A percentile compares a stretch with the other conserved stretches of the same genome.
phyloP scores from a whole-genome alignment of 371 early-diverging fungal genomes.

The Funneliformis caledonium region DNA sequence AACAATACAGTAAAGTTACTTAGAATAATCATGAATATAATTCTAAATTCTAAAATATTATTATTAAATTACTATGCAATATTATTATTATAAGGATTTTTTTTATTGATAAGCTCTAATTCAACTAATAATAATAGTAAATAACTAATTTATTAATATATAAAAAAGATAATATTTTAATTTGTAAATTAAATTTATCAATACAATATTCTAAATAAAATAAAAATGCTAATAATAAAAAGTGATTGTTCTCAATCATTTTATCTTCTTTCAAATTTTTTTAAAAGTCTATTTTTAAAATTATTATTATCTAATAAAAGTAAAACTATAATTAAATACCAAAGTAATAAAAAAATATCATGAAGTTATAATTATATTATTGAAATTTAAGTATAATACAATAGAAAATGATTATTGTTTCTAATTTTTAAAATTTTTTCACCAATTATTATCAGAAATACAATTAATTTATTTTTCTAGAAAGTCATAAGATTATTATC shows the following conservation, averaged over 20 bases:
- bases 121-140: slow-evolving; percentile 1
- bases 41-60: too few relatives aligned
- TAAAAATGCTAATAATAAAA: slow-evolving; percentile 3
- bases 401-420: background rate
- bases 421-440: background rate
- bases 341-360: slow-evolving; percentile 19
- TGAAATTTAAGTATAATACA: slow-evolving; percentile 29
- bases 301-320: background rate
- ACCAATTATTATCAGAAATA: slow-evolving; percentile 14
- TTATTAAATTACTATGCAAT: too few relatives aligned
- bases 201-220: background rate
- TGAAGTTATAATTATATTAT: slow-evolving; percentile 14
- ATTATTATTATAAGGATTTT: too few relatives aligned
- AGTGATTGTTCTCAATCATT: background rate
- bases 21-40: too few relatives aligned
- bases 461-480: background rate
- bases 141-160: slow-evolving; percentile 3
- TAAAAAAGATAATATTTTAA: slow-evolving; percentile 4
- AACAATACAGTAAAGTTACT: too few relatives aligned
- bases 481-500: background rate
- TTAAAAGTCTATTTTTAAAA: background rate
- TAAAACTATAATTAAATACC: background rate
- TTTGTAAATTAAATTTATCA: background rate
- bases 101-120: too few relatives aligned
- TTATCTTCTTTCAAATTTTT: background rate